Conservation (phyloP, 352 stramenopile genomes). For the Phytophthora lateralis region DNA sequence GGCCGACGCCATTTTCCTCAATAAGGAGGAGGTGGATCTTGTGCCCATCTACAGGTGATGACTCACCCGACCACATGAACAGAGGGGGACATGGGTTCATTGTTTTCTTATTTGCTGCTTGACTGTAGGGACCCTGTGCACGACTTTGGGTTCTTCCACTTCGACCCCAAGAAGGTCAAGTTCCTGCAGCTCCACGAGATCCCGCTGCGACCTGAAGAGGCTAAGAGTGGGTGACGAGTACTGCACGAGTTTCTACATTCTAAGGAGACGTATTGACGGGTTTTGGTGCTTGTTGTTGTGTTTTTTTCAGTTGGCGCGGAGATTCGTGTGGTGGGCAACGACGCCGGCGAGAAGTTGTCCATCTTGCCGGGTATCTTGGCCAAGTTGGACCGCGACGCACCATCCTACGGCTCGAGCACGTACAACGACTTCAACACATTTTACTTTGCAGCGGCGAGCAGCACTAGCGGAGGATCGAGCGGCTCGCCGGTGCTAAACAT, state of each 20-base stretch:
- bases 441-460: constrained; percentile 89
- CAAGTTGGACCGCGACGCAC: constrained; percentile 90
- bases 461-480: constrained; percentile 88
- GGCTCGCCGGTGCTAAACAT: constrained; percentile 90
- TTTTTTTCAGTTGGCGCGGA: constrained; percentile 79
- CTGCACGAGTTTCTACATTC: not conserved
- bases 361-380: constrained; percentile 91
- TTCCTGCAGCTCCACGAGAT: constrained; percentile 89
- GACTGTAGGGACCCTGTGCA: constrained; percentile 86
- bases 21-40: constrained; percentile 93
- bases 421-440: constrained; percentile 96
- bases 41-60: constrained; percentile 84
- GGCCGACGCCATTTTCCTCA: constrained; percentile 93
- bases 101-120: not conserved
- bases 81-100: not conserved
- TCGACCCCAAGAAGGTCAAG: constrained; percentile 89
- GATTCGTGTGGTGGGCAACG: constrained; percentile 93
- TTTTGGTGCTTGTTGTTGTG: constrained; percentile 1
- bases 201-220: constrained; percentile 79
- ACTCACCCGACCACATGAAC: not conserved
- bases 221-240: constrained; percentile 55
- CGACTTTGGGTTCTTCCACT: constrained; percentile 93
- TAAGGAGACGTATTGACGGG: not conserved
- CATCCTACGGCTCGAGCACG: constrained; percentile 81
- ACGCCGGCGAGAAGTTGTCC: constrained; percentile 92